Conservation (phyloP, 2,329 filamentous ascomycete genomes). For the Coniochaeta sp. region DNA sequence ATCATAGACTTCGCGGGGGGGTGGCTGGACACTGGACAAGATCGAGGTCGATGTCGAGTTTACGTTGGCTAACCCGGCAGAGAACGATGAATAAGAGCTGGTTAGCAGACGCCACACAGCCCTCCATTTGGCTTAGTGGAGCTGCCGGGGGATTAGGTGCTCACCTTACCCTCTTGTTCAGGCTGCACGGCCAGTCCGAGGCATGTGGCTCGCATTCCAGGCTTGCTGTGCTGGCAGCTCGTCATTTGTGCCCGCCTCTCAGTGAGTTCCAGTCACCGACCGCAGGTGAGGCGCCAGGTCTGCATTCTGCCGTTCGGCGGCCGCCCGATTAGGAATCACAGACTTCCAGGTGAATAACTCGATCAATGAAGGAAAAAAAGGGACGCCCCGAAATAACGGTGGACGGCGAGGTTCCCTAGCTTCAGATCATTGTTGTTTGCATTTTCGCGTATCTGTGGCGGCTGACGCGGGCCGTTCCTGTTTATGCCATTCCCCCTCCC, state of each 20-base stretch:
- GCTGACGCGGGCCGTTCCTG: constrained; percentile 1
- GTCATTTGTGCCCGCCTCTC: constrained; percentile 1
- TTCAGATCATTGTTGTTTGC: neutral
- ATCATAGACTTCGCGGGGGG: no score
- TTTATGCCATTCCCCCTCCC: neutral
- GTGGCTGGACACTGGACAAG: no score
- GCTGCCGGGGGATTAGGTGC: neutral
- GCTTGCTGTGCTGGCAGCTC: neutral
- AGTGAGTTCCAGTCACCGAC: no score
- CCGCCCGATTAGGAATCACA: no score
- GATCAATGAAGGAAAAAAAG: no score
- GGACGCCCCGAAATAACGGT: no score
- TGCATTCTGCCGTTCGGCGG: neutral
- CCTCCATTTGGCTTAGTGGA: neutral
- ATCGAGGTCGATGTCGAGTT: no score
- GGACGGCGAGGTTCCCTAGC: no score
- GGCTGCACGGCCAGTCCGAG: neutral
- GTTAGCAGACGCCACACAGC: neutral
- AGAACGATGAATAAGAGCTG: neutral
- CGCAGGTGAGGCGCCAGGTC: neutral
- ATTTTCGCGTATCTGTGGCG: neutral
- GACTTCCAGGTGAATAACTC: no score
- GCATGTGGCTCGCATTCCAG: neutral
- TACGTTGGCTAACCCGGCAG: no score
- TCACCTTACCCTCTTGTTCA: neutral